phyloP scores from a whole-genome alignment of 1,284 basidiomycete species.

The Blastosporella zonata region DNA sequence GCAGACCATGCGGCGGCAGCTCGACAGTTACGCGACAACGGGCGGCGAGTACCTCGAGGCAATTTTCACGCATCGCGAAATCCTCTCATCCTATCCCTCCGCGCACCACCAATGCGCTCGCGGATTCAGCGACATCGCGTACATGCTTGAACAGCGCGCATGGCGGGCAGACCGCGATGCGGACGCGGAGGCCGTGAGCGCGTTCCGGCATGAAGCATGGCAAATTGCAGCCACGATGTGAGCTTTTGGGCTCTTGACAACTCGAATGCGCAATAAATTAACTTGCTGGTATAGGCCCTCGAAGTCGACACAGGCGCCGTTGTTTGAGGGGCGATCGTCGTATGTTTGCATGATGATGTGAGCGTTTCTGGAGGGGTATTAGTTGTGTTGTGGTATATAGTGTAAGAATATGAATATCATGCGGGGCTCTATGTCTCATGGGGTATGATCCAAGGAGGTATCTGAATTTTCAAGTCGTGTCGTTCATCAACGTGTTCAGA shows the following conservation, averaged over 20 bases:
- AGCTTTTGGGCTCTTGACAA: slow-evolving; percentile 13
- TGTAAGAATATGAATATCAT: neutral
- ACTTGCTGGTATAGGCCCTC: slow-evolving; percentile 3
- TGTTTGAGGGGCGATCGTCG: slow-evolving; percentile 7
- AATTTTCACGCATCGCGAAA: slow-evolving; percentile 71
- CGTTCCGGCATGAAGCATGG: slow-evolving; percentile 66
- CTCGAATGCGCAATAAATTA: slow-evolving; percentile 3
- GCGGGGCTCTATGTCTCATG: neutral
- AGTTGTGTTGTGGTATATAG: neutral
- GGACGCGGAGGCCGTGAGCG: slow-evolving; percentile 61
- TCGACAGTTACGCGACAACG: slow-evolving; percentile 54
- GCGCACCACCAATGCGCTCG: slow-evolving; percentile 60
- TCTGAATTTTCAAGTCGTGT: slow-evolving; percentile 14
- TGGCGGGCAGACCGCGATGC: slow-evolving; percentile 67
- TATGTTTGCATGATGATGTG: slow-evolving; percentile 20
- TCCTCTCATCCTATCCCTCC: slow-evolving; percentile 54
- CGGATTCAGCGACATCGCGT: slow-evolving; percentile 62
- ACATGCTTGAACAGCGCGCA: slow-evolving; percentile 51
- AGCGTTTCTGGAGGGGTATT: neutral
- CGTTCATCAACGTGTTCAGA: slow-evolving; percentile 48
- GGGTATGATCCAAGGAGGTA: slow-evolving; percentile 1
- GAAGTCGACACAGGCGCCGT: slow-evolving; percentile 3
- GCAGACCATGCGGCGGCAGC: slow-evolving; percentile 52
- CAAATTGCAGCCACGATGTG: slow-evolving; percentile 44
- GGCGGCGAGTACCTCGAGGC: slow-evolving; percentile 71